Evolutionary conservation across 257 asterid species (phyloP), one percentile per base, ranked within the genome.

Genomic region (Lycium barbarum): DNA sequence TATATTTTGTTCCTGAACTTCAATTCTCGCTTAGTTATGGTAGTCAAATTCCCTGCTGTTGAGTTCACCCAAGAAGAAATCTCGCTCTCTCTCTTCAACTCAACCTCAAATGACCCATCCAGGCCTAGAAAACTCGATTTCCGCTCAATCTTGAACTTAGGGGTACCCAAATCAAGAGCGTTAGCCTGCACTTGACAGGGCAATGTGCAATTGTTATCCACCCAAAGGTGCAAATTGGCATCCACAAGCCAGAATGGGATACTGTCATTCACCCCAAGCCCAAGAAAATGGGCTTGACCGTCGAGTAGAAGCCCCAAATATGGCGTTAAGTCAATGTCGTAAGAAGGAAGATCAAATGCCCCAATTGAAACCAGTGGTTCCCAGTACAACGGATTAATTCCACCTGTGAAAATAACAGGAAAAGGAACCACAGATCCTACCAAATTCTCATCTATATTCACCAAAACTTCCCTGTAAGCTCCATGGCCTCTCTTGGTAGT

Each of bases 181-280:
- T 88, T 86, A 10, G 98, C 98, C 51, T 85, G 91, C 54, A 96
- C 97, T 79, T 78, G 40, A 53, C 81, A 74, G 15, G 43, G 81
- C 10, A 72, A 81, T 2, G 83, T 85, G 1, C 87, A 82, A 9
- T 85, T 88, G 26, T 13, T 53, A 84, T 96, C 98, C 67, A 96
- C 79, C 98, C 99, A 96, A 6, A 96, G 85, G 84, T 96, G 98
- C 88, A 96, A 78, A 86, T 95, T 95, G 0, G 98, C 99, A 82
- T 92, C 89, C 54, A 95, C 93, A 0, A 96, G 91, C 99, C 99
- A 96, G 84, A 84, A 95, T 1, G 97, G 80, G 66, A 92, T 86
- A 8, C 95, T 92, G 14, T 92, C 93, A 0, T 88, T 90, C 5
- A 96, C 97, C 36, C 87, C 87, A 26, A 96, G 88, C 38, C 93